Conservation (phyloP, 192 early-diverging fungal genomes). For the Linnemannia exigua region DNA sequence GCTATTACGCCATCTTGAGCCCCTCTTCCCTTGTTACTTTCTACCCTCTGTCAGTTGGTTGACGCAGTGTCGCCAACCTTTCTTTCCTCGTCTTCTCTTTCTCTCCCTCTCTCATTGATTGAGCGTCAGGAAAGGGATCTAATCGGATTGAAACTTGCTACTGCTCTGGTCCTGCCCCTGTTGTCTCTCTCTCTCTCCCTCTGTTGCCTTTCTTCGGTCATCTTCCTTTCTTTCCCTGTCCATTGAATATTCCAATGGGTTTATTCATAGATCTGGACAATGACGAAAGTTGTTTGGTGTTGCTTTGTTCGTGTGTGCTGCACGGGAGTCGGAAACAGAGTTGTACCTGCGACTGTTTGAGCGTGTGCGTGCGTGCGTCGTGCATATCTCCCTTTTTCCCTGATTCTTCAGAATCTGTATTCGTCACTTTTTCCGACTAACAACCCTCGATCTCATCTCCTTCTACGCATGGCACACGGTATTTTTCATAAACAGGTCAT, state of each 20-base stretch:
- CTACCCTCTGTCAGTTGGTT: background rate
- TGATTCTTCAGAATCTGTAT: background rate
- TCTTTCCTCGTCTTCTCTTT: background rate
- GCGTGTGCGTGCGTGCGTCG: background rate
- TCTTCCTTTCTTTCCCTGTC: background rate
- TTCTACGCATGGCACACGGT: background rate
- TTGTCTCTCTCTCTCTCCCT: background rate
- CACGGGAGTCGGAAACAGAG: background rate
- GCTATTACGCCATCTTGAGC: background rate
- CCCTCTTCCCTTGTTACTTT: background rate
- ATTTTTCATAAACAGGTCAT: constrained; percentile 33
- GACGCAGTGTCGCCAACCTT: background rate
- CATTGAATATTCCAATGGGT: background rate
- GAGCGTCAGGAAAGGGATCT: constrained; percentile 3
- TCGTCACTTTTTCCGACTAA: constrained; percentile 6
- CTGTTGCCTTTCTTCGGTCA: background rate
- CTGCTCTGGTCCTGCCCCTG: background rate
- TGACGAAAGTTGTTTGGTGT: background rate
- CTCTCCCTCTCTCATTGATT: background rate
- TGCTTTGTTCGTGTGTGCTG: background rate
- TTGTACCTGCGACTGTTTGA: background rate
- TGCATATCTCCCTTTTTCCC: background rate
- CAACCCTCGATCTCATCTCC: constrained; percentile 2
- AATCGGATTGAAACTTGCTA: background rate
- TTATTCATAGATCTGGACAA: background rate